Percentiles rank a stretch among this genome's conserved stretches.
These are phyloP conservation scores for Botryotinia globosa DNA, from an alignment of 2,329 filamentous ascomycete genomes.

Conservation along the genomic window DNA sequence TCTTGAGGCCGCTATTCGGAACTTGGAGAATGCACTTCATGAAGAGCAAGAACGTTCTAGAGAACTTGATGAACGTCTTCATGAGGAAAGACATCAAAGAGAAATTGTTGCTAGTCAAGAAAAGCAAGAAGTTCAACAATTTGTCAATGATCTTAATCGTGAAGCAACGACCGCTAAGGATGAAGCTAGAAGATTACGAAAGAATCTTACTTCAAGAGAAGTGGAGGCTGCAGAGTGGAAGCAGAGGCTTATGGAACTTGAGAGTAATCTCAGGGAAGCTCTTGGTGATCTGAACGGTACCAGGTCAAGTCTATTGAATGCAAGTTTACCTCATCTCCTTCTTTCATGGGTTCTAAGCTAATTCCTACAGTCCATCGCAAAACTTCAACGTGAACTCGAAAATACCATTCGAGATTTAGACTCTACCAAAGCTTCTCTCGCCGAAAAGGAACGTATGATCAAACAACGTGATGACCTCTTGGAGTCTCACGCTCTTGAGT, in stretches of 20 bases:
- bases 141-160: conserved; percentile 87
- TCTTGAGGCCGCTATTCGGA: conserved; percentile 77
- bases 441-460: conserved; percentile 89
- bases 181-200: conserved; percentile 76
- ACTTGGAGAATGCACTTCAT: conserved; percentile 72
- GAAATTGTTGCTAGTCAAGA: conserved; percentile 84
- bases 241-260: conserved; percentile 83
- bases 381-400: conserved; percentile 84
- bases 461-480: conserved; percentile 85
- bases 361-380: conserved; percentile 66
- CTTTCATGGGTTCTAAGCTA: conserved; percentile 25
- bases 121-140: conserved; percentile 91
- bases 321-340: conserved; percentile 40
- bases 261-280: conserved; percentile 81
- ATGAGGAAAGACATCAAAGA: conserved; percentile 78
- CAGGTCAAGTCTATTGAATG: conserved; percentile 78
- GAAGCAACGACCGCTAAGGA: conserved; percentile 82
- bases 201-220: conserved; percentile 78
- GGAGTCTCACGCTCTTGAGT: conserved; percentile 84
- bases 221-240: conserved; percentile 90
- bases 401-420: conserved; percentile 81
- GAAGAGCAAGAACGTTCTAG: conserved; percentile 76
- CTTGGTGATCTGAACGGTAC: conserved; percentile 86
- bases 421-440: conserved; percentile 68
- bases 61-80: conserved; percentile 72